A percentile compares a stretch with the other conserved stretches of the same genome.
Evolutionary conservation across 2,329 filamentous ascomycete genomes (phyloP).

Genomic region (Penicillium aurantiogriseum): DNA sequence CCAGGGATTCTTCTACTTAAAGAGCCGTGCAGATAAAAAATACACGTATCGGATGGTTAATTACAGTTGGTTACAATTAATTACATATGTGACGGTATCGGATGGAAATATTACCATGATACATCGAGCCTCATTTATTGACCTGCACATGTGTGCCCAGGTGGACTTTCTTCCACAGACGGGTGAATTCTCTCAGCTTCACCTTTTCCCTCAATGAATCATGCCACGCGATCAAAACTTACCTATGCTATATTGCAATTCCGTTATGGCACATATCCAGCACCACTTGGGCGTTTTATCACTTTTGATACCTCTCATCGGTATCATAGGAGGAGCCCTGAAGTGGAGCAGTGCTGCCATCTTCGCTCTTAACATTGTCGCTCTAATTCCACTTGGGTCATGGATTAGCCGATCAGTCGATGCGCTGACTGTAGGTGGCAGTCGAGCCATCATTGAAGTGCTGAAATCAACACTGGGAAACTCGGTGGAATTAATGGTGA

Average conservation of each 20-base stretch:
- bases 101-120: background rate
- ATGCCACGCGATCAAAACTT: background rate
- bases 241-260: background rate
- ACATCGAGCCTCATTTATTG: background rate
- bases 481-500: constrained; percentile 78
- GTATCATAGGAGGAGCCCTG: constrained; percentile 67
- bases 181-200: background rate
- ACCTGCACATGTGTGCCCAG: background rate
- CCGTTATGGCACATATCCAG: background rate
- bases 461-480: constrained; percentile 85
- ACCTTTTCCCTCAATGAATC: background rate
- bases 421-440: constrained; percentile 62
- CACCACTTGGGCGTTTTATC: constrained; percentile 55
- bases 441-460: constrained; percentile 75
- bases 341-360: constrained; percentile 56
- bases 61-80: background rate
- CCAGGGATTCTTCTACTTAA: background rate
- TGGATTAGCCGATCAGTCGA: constrained; percentile 79
- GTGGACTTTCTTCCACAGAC: background rate
- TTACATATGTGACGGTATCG: background rate
- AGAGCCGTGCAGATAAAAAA: background rate
- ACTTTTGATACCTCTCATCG: constrained; percentile 69
- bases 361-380: constrained; percentile 82
- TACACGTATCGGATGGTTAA: background rate
- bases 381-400: constrained; percentile 76